These are phyloP conservation scores for Backusella tarrabulga DNA, from an alignment of 192 early-diverging fungal genomes.

Conservation along the genomic window DNA sequence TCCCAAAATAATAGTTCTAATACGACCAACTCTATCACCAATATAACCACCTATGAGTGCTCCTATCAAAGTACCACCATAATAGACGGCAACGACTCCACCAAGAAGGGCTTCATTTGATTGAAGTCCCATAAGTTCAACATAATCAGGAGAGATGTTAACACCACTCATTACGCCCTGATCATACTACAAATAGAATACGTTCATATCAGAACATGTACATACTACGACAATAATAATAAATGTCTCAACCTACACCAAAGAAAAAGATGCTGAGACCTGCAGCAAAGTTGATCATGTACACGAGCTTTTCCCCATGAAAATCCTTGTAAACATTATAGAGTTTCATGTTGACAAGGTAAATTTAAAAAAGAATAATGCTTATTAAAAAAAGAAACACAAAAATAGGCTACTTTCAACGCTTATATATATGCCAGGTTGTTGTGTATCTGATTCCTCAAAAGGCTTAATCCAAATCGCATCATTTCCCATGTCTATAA, in stretches of 20 bases:
- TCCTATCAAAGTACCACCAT: conserved; percentile 27
- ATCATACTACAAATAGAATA: conserved; percentile 21
- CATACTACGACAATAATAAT: too few species aligned
- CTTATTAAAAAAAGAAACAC: neutral
- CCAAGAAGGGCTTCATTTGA: conserved; percentile 23
- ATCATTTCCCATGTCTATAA: neutral
- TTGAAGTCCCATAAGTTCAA: conserved; percentile 22
- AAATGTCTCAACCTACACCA: conserved; percentile 5
- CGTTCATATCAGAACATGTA: neutral
- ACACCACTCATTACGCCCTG: conserved; percentile 34
- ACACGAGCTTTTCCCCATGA: conserved; percentile 1
- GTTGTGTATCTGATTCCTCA: neutral
- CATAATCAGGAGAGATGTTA: conserved; percentile 24
- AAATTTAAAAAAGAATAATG: neutral
- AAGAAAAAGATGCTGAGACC: conserved; percentile 35
- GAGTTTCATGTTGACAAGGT: neutral
- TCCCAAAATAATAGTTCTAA: conserved; percentile 23
- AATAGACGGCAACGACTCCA: conserved; percentile 32
- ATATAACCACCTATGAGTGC: conserved; percentile 35
- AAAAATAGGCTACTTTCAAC: neutral
- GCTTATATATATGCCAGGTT: neutral
- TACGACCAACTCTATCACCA: conserved; percentile 33
- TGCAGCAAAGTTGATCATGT: conserved; percentile 27
- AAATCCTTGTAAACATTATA: conserved; percentile 5
- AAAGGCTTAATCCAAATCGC: neutral